phyloP scores from a whole-genome alignment of 164 flowering plant genomes.

The Paratinospora sagittata region DNA sequence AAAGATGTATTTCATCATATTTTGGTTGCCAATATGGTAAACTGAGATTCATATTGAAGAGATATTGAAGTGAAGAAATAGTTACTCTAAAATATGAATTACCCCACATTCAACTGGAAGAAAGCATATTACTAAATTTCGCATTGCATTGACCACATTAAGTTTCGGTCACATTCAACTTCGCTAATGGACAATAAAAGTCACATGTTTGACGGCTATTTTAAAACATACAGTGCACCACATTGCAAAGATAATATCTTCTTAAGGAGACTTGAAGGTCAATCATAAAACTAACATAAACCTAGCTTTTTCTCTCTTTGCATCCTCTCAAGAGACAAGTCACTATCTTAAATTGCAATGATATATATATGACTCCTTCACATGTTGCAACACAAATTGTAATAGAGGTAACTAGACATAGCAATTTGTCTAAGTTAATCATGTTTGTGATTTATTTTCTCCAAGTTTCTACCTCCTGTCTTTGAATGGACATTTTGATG shows the following conservation, averaged over 20 bases:
- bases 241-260: too few relatives aligned
- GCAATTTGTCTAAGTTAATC: not conserved
- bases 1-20: constrained; percentile 10
- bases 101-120: not conserved
- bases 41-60: not conserved
- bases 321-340: too few relatives aligned
- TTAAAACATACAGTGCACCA: too few relatives aligned
- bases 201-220: too few relatives aligned
- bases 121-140: not conserved
- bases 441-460: not conserved
- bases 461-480: too few relatives aligned
- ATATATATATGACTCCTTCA: not conserved
- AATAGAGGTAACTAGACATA: not conserved
- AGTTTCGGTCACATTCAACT: not conserved
- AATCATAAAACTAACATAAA: too few relatives aligned
- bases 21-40: not conserved
- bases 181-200: too few relatives aligned
- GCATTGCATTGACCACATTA: not conserved
- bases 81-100: not conserved
- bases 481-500: too few relatives aligned
- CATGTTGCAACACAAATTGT: not conserved
- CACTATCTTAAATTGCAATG: not conserved
- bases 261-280: too few relatives aligned
- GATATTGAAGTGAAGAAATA: too few relatives aligned
- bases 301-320: too few relatives aligned